Base-by-base conservation (phyloP, 257 asterid species). In the Solanum appendiculatum region DNA sequence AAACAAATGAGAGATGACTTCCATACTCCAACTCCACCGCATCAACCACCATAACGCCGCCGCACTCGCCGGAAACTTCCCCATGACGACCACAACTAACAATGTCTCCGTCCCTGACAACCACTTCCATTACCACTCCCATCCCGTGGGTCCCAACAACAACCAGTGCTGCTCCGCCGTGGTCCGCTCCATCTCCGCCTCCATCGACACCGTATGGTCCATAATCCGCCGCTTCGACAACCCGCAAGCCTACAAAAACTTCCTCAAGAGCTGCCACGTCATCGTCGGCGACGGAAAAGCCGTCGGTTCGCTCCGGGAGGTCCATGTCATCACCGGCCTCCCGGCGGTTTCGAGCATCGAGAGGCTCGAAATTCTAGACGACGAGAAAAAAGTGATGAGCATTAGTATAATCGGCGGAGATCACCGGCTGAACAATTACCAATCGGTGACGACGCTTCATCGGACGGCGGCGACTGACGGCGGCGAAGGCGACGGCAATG, bases 331-430 rank as follows among this genome's bases (percentile, higher is more conserved):
- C 3, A 94, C 99, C 10, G 99, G 99, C 4, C 89, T 96, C 3
- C 99, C 99, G n/a, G 99, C 99, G 10, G 94, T 60, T 56, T 87
- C 82, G 46, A 94, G 98, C 90, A 96, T 94, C 2, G 99, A 96
- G 88, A 83, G 98, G 90, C 90, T 96, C 0, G 99, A 96, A 78
- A 89, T 96, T 1, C 74, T 96, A 48, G 99, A 96, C 46, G 98
- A 96, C 8, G 97, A 94, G 91, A 87, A 75, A 82, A 95, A 93
- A 87, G 98, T 93, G 84, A 90, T 93, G 91, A 93, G 98, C 51
- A 93, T 95, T 87, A 88, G 96, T 46, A 92, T 95, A 1, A 93
- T 95, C 18, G 98, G 98, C 1, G 98, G 98, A 1, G 96, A 92
- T 16, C 98, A 95, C 85, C 88, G 98, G 85, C 92, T 95, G 25